phyloP scores from a whole-genome alignment of 78 protist genomes.

The Mastigamoeba balamuthi region DNA sequence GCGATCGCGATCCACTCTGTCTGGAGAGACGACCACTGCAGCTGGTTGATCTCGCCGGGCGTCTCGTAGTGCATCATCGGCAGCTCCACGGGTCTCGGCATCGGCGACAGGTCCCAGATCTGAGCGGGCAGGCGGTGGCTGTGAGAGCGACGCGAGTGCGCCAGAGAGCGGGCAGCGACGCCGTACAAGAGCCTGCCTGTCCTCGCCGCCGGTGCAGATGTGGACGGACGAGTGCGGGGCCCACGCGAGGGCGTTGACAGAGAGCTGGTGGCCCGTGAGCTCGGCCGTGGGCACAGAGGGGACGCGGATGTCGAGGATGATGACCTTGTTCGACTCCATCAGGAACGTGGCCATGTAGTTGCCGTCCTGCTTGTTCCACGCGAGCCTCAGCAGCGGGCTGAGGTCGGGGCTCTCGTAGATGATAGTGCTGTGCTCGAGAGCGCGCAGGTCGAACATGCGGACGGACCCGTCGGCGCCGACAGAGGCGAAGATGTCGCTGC shows the following conservation, averaged over 20 bases:
- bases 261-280: constrained; percentile 54
- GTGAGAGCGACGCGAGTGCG: not conserved
- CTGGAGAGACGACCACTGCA: constrained; percentile 76
- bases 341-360: constrained; percentile 85
- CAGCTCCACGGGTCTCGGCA: constrained; percentile 75
- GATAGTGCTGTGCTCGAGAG: constrained; percentile 92
- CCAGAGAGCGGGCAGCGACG: not conserved
- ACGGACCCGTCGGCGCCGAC: constrained; percentile 94
- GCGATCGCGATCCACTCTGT: constrained; percentile 88
- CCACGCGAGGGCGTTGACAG: constrained; percentile 87
- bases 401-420: constrained; percentile 79
- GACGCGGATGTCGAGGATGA: constrained; percentile 25
- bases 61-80: constrained; percentile 79
- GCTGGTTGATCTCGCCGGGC: constrained; percentile 61
- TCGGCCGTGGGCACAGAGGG: constrained; percentile 88
- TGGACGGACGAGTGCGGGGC: constrained; percentile 94
- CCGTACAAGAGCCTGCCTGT: constrained; percentile 67
- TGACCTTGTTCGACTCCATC: constrained; percentile 63
- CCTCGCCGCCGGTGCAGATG: constrained; percentile 88
- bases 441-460: constrained; percentile 92
- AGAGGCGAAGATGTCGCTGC: constrained; percentile 70
- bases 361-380: constrained; percentile 92
- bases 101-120: constrained; percentile 90
- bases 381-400: constrained; percentile 77
- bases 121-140: not conserved